phyloP scores from a whole-genome alignment of 2,329 filamentous ascomycete genomes.

The Claviceps cyperi region DNA sequence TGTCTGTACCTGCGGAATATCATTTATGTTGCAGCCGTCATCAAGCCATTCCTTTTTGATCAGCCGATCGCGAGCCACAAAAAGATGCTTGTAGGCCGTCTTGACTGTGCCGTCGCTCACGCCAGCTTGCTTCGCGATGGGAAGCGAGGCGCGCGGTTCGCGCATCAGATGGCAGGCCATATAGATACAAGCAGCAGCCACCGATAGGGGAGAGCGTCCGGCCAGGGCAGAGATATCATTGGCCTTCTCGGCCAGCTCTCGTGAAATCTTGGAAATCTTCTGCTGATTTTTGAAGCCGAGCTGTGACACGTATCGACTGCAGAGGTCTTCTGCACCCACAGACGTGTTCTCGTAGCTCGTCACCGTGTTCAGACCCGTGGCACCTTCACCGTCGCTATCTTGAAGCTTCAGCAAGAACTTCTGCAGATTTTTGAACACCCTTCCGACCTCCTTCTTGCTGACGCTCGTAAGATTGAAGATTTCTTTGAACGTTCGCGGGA shows the following conservation, averaged over 20 bases:
- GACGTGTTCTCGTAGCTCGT: conserved; percentile 62
- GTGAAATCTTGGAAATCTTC: conserved; percentile 65
- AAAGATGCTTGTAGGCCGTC: conserved; percentile 83
- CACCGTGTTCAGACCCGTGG: conserved; percentile 38
- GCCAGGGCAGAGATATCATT: conserved; percentile 67
- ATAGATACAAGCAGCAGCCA: conserved; percentile 91
- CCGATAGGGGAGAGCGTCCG: conserved; percentile 83
- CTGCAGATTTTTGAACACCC: conserved; percentile 88
- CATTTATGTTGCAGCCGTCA: conserved; percentile 56
- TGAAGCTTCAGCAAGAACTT: conserved; percentile 68
- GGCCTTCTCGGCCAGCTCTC: conserved; percentile 64
- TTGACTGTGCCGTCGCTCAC: conserved; percentile 97
- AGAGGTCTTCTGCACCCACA: conserved; percentile 71
- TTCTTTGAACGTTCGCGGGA: conserved; percentile 83
- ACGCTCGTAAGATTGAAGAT: conserved; percentile 89
- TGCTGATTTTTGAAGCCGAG: conserved; percentile 59
- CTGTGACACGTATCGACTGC: conserved; percentile 76
- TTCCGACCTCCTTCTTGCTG: conserved; percentile 91
- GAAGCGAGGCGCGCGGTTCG: conserved; percentile 64
- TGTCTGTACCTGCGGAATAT: conserved; percentile 41
- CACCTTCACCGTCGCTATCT: conserved; percentile 36
- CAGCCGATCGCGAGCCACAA: conserved; percentile 56
- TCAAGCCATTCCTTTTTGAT: conserved; percentile 63
- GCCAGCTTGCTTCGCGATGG: conserved; percentile 70
- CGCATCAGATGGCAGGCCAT: conserved; percentile 83